Percentiles rank a stretch among this genome's conserved stretches.
These are phyloP conservation scores for Russula emetica DNA, from an alignment of 768 basidiomycete species.

Conservation along the genomic window DNA sequence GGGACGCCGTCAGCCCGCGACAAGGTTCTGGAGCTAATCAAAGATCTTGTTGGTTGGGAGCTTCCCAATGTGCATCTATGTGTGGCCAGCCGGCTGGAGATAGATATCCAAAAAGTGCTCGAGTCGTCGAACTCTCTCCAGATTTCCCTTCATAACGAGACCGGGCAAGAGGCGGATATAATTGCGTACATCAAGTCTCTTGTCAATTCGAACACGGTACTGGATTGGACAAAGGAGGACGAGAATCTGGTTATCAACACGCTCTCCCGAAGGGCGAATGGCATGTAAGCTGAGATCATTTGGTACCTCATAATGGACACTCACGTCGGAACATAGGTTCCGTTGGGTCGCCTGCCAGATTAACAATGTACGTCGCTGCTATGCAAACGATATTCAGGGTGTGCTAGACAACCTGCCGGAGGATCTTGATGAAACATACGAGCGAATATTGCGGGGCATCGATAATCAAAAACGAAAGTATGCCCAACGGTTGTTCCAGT, in stretches of 20 bases:
- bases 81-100: neutral
- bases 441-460: neutral
- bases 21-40: neutral
- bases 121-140: neutral
- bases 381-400: neutral
- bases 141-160: conserved; percentile 1
- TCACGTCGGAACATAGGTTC: conserved; percentile 13
- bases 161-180: neutral
- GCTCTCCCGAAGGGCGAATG: conserved; percentile 9
- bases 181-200: neutral
- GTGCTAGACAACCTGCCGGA: neutral
- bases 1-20: neutral
- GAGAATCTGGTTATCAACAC: no score
- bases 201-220: conserved; percentile 4
- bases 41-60: neutral
- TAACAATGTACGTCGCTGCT: neutral
- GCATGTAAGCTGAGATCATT: conserved; percentile 18
- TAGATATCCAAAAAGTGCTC: neutral
- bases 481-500: conserved; percentile 13
- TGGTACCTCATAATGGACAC: no score
- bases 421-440: conserved; percentile 8
- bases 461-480: neutral
- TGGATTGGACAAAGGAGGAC: no score
- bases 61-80: conserved; percentile 2
- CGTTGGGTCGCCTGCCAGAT: conserved; percentile 10